Evolutionary conservation across 352 stramenopile species (phyloP).

Genomic region (Albugo candida): DNA sequence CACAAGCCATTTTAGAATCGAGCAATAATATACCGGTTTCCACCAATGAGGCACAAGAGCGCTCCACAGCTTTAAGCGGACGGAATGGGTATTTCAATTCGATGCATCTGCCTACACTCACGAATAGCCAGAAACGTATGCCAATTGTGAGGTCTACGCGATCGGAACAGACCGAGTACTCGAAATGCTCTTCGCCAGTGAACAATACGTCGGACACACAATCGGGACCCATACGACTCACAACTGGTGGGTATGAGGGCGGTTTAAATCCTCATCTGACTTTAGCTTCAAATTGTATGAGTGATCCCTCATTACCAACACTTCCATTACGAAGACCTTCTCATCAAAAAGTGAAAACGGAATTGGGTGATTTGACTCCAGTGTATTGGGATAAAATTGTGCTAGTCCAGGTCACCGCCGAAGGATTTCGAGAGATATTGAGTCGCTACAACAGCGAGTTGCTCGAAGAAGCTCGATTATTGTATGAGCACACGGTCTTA

Average conservation of each 20-base stretch:
- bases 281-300: not conserved
- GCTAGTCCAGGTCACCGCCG: constrained; percentile 67
- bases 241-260: not conserved
- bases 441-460: constrained; percentile 41
- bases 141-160: too few species aligned
- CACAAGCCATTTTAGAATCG: too few species aligned
- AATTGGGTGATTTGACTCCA: constrained; percentile 46
- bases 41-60: too few species aligned
- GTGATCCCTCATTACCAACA: not conserved
- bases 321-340: constrained; percentile 26
- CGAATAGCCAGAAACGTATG: too few species aligned
- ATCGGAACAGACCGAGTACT: too few species aligned
- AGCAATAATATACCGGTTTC: too few species aligned
- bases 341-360: constrained; percentile 56
- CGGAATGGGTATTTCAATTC: too few species aligned
- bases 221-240: constrained; percentile 1
- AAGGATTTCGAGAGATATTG: constrained; percentile 65
- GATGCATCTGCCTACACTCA: too few species aligned
- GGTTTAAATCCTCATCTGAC: not conserved
- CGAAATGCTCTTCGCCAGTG: too few species aligned
- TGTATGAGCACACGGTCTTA: constrained; percentile 76
- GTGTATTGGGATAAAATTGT: constrained; percentile 70
- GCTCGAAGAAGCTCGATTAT: constrained; percentile 70
- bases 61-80: too few species aligned
- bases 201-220: not conserved